Conservation (phyloP, 345 rosid genomes). For the Rhodomyrtus tomentosa region DNA sequence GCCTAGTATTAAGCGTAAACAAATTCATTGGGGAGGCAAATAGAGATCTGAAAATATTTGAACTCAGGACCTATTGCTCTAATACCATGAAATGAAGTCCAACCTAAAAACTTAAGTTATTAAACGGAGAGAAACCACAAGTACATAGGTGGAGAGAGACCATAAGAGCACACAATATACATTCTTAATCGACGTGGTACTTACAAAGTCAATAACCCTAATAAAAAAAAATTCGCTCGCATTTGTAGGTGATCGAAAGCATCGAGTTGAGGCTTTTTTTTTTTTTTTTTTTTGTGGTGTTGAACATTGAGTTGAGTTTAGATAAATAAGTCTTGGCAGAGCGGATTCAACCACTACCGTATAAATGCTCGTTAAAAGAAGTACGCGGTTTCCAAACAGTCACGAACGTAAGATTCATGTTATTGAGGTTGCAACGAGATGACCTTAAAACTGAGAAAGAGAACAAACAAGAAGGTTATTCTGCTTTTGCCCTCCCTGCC, state of each 20-base stretch:
- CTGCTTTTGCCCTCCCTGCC: background rate
- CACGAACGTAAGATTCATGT: background rate
- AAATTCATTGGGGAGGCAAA: too few relatives aligned
- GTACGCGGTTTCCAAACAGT: background rate
- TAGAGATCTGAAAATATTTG: too few relatives aligned
- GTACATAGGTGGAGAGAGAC: too few relatives aligned
- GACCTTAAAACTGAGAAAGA: background rate
- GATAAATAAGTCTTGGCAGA: background rate
- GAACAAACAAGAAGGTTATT: background rate
- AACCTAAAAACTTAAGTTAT: too few relatives aligned
- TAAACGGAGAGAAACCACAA: too few relatives aligned
- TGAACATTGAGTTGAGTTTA: background rate
- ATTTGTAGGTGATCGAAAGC: background rate
- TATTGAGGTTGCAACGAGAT: background rate
- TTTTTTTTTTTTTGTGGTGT: too few relatives aligned
- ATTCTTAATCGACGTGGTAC: too few relatives aligned
- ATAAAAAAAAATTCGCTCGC: background rate
- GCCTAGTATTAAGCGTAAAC: too few relatives aligned
- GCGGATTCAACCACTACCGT: background rate
- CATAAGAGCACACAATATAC: too few relatives aligned
- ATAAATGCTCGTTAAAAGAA: background rate
- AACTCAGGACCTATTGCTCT: too few relatives aligned
- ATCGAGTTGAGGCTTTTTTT: background rate
- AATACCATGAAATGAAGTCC: too few relatives aligned
- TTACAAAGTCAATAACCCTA: too few relatives aligned